Conservation (phyloP, 2,329 filamentous ascomycete genomes). For the Pseudocercospora fuligena region DNA sequence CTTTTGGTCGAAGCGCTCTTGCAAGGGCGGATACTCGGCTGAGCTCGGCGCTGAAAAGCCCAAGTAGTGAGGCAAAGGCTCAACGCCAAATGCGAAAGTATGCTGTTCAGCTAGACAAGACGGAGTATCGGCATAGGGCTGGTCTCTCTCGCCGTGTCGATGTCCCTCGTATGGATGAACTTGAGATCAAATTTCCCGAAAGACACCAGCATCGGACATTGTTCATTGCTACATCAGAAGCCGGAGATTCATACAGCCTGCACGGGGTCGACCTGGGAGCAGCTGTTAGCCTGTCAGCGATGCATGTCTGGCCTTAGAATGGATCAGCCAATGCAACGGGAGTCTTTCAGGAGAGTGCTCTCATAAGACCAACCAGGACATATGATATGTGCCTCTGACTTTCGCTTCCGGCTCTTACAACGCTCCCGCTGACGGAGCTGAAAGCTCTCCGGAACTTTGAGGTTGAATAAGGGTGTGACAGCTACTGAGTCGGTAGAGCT, state of each 20-base stretch:
- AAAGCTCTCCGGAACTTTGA: conserved; percentile 2
- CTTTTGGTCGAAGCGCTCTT: not conserved
- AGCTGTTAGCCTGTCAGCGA: not conserved
- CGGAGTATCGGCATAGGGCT: not conserved
- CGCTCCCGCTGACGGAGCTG: not conserved
- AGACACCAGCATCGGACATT: not conserved
- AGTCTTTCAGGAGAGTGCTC: not conserved
- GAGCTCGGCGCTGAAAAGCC: not conserved
- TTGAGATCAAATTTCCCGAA: not conserved
- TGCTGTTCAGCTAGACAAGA: not conserved
- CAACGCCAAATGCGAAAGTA: not conserved
- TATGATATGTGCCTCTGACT: not conserved
- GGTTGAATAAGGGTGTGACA: conserved; percentile 1
- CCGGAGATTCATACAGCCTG: not conserved
- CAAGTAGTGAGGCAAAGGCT: not conserved
- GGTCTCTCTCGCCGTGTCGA: not conserved
- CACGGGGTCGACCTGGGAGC: not conserved
- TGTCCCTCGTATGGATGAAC: not conserved
- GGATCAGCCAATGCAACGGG: not conserved
- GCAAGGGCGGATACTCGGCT: not conserved
- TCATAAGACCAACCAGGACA: not conserved
- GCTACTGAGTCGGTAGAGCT: not conserved
- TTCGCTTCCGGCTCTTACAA: not conserved
- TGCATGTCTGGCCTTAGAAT: not conserved
- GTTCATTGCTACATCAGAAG: not conserved